Conservation (phyloP, 169 alveolate species). For the Perkinsus olseni region DNA sequence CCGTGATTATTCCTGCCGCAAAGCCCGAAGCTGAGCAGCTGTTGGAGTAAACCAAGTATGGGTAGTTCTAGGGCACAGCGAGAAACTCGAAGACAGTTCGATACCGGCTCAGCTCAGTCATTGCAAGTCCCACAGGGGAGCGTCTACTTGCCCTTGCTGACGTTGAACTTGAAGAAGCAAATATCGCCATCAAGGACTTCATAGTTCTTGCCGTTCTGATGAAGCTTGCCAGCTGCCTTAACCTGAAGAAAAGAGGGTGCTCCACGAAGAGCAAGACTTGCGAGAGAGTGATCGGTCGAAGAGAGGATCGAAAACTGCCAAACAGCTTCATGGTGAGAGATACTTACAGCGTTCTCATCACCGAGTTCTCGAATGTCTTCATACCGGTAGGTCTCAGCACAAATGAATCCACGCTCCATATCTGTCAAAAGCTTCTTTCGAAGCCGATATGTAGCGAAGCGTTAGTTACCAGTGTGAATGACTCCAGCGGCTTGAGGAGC, state of each 20-base stretch:
- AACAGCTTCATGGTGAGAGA: constrained; percentile 46
- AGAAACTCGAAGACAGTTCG: constrained; percentile 1
- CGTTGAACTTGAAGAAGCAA: constrained; percentile 94
- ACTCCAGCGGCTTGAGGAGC: constrained; percentile 53
- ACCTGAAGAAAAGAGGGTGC: constrained; percentile 48
- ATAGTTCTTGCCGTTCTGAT: constrained; percentile 85
- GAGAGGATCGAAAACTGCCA: no score
- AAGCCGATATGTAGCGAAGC: no score
- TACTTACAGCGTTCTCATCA: constrained; percentile 16
- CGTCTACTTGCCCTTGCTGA: constrained; percentile 70
- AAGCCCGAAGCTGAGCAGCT: background rate
- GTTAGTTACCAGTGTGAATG: constrained; percentile 34
- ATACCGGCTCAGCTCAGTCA: background rate
- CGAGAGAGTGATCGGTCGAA: no score
- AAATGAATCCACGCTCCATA: constrained; percentile 96
- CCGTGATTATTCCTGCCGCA: background rate
- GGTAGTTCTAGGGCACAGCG: background rate
- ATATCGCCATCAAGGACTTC: constrained; percentile 95
- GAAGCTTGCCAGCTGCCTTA: constrained; percentile 58
- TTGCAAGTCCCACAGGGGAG: no score
- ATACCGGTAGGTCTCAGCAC: constrained; percentile 91
- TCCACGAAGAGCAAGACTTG: no score
- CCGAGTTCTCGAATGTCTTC: constrained; percentile 73
- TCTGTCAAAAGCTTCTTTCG: constrained; percentile 56
- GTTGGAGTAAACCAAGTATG: no score